Conservation (phyloP, 176 grass and related monocot genomes). For the Raddia guianensis region DNA sequence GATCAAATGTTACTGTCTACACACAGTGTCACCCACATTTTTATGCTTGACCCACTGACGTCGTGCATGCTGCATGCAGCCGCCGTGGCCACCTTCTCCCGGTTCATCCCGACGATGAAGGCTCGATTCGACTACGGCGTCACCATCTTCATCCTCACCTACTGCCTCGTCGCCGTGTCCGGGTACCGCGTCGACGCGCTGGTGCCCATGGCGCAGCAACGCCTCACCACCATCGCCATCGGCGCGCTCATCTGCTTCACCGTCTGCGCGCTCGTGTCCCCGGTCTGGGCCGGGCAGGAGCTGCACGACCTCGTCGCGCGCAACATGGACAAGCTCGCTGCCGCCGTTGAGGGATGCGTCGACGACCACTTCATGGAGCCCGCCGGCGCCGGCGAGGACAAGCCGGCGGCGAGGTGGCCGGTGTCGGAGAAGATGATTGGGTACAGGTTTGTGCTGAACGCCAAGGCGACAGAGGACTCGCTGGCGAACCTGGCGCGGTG, state of each 20-base stretch:
- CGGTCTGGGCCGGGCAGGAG: slow-evolving; percentile 66
- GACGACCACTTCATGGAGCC: slow-evolving; percentile 54
- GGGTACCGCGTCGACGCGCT: slow-evolving; percentile 64
- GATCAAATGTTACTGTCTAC: too few species aligned
- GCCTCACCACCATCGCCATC: slow-evolving; percentile 60
- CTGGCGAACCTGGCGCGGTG: slow-evolving; percentile 70
- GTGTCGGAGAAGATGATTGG: slow-evolving; percentile 37
- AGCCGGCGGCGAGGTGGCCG: background rate
- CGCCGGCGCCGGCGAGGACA: background rate
- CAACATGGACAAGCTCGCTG: slow-evolving; percentile 75
- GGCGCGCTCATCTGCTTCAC: slow-evolving; percentile 58
- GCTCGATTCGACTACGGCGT: slow-evolving; percentile 68
- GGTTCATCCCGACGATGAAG: slow-evolving; percentile 69
- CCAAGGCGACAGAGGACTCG: slow-evolving; percentile 65
- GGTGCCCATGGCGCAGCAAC: slow-evolving; percentile 44
- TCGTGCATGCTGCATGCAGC: slow-evolving; percentile 16
- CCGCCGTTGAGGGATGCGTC: slow-evolving; percentile 55
- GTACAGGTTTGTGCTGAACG: slow-evolving; percentile 61
- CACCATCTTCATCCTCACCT: slow-evolving; percentile 76
- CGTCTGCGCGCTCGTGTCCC: slow-evolving; percentile 53
- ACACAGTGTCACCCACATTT: background rate
- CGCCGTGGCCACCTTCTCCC: slow-evolving; percentile 62
- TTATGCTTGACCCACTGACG: background rate
- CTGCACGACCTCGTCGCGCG: slow-evolving; percentile 56
- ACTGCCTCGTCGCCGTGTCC: slow-evolving; percentile 66